Percentiles rank a stretch among this genome's conserved stretches.
Evolutionary conservation across 139 green algal genomes (phyloP).

Genomic region (Coccomyxa sp.): DNA sequence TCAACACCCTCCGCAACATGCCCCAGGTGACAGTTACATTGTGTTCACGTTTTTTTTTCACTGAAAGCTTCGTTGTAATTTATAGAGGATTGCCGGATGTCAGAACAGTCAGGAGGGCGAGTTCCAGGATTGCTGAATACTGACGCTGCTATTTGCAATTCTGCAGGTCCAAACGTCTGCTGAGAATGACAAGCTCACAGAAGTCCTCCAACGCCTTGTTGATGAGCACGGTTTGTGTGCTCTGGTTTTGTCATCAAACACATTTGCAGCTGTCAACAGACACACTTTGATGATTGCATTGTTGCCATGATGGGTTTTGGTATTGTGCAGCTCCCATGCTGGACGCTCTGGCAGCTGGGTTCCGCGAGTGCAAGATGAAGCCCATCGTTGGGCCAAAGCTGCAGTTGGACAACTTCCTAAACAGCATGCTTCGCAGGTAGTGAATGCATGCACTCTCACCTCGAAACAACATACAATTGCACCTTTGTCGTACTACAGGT

Average conservation of each 20-base stretch:
- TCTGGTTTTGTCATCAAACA: neutral
- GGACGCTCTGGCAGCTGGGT: slow-evolving; percentile 67
- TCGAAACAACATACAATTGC: too few relatives aligned
- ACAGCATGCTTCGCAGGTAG: slow-evolving; percentile 46
- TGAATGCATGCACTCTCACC: neutral
- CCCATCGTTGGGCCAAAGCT: slow-evolving; percentile 70
- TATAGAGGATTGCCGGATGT: too few relatives aligned
- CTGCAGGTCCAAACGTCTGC: slow-evolving; percentile 35
- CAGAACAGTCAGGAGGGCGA: too few relatives aligned
- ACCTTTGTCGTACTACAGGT: too few relatives aligned
- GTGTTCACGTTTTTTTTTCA: neutral
- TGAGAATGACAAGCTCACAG: slow-evolving; percentile 69
- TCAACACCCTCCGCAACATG: slow-evolving; percentile 52
- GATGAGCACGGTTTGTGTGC: slow-evolving; percentile 69
- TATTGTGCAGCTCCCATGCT: slow-evolving; percentile 73
- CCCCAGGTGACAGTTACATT: neutral
- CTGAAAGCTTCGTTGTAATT: neutral
- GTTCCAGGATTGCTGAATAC: too few relatives aligned
- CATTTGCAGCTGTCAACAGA: too few relatives aligned
- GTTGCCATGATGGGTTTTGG: neutral
- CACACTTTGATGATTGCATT: neutral
- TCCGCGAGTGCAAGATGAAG: slow-evolving; percentile 68
- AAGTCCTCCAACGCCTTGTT: slow-evolving; percentile 72
- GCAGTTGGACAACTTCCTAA: slow-evolving; percentile 62
- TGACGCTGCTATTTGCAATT: too few relatives aligned